A percentile compares a stretch with the other conserved stretches of the same genome.
These are phyloP conservation scores for Xerocomus amazonicus DNA, from an alignment of 1,284 basidiomycete genomes.

Conservation along the genomic window DNA sequence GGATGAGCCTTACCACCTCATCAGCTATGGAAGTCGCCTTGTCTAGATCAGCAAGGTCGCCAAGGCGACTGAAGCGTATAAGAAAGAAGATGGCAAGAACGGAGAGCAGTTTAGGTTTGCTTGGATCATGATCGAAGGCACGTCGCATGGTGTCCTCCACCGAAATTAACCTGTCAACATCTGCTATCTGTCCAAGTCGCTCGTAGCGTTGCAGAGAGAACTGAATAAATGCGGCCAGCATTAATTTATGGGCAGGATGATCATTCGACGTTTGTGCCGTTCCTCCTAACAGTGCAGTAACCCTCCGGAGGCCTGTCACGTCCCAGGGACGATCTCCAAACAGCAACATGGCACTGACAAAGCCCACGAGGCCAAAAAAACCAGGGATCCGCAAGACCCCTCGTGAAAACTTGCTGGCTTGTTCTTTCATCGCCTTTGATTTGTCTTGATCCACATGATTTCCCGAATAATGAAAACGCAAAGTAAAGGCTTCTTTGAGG, in stretches of 20 bases:
- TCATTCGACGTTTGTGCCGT: neutral
- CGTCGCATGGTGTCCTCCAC: neutral
- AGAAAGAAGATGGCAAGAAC: neutral
- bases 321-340: neutral
- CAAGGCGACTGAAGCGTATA: neutral
- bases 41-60: neutral
- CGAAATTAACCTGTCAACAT: neutral
- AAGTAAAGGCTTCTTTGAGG: neutral
- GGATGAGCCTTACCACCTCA: neutral
- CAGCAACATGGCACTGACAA: neutral
- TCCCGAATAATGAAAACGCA: neutral
- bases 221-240: neutral
- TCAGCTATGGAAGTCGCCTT: neutral
- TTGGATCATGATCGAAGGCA: neutral
- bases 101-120: neutral
- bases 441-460: neutral
- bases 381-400: neutral
- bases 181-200: neutral
- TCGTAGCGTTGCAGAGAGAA: neutral
- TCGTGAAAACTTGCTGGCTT: neutral
- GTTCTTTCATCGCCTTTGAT: neutral
- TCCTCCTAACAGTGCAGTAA: neutral
- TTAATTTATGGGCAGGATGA: neutral
- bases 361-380: neutral
- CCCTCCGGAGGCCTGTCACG: neutral